Conservation (phyloP, 2,329 filamentous ascomycete species). For the Penicillium sp. region DNA sequence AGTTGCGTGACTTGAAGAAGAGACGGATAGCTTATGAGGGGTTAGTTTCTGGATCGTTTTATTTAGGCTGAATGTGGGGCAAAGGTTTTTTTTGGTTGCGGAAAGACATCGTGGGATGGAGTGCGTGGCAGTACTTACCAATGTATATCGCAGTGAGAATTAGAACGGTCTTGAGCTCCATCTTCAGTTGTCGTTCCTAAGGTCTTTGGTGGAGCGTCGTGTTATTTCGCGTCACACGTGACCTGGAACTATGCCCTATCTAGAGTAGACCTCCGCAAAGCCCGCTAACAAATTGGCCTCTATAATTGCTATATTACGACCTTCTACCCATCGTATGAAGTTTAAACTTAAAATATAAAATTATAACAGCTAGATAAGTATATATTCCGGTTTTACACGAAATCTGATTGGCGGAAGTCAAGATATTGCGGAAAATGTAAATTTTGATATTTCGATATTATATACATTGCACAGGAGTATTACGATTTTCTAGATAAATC, state of each 20-base stretch:
- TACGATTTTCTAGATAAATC: too few species aligned
- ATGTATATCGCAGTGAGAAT: slow-evolving; percentile 20
- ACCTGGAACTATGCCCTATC: slow-evolving; percentile 7
- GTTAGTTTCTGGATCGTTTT: not conserved
- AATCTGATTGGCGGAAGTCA: too few species aligned
- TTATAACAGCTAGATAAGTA: too few species aligned
- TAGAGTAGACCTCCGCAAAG: not conserved
- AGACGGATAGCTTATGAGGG: slow-evolving; percentile 17
- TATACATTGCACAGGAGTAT: too few species aligned
- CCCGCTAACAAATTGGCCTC: too few species aligned
- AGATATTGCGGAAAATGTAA: too few species aligned
- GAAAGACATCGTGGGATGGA: not conserved
- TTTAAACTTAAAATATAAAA: too few species aligned
- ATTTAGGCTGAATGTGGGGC: not conserved
- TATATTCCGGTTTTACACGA: too few species aligned
- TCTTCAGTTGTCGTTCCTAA: slow-evolving; percentile 14
- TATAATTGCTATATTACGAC: too few species aligned
- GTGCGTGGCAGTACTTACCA: slow-evolving; percentile 11
- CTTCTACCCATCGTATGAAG: too few species aligned
- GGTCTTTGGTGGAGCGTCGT: slow-evolving; percentile 10
- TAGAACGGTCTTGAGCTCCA: slow-evolving; percentile 23
- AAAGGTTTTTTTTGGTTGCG: not conserved
- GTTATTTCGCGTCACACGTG: slow-evolving; percentile 6
- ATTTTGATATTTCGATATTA: too few species aligned
- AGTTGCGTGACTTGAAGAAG: slow-evolving; percentile 11